Conservation (phyloP, 2,329 filamentous ascomycete species). For the Biscogniauxia marginata region DNA sequence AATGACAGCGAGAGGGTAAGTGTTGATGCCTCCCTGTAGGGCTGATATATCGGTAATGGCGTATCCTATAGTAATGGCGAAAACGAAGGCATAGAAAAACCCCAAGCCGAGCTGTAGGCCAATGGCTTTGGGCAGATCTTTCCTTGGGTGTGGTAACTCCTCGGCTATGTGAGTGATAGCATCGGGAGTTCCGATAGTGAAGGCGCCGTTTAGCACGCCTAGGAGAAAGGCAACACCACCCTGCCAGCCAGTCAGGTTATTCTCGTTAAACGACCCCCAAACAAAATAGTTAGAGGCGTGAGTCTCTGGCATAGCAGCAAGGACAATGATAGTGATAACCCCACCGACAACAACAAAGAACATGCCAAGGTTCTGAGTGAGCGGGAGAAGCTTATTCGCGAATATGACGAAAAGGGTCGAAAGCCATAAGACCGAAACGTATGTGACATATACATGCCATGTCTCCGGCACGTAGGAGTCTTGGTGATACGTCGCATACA, state of each 20-base stretch:
- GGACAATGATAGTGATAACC: conserved; percentile 52
- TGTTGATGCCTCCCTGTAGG: conserved; percentile 49
- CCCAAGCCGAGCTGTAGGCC: conserved; percentile 47
- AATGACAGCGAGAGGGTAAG: conserved; percentile 62
- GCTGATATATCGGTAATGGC: conserved; percentile 53
- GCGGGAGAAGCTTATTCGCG: conserved; percentile 54
- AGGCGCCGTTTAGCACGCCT: conserved; percentile 66
- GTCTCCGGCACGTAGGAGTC: conserved; percentile 46
- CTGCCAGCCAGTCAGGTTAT: conserved; percentile 51
- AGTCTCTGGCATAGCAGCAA: conserved; percentile 48
- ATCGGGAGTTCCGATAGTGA: conserved; percentile 64
- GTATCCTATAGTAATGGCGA: conserved; percentile 52
- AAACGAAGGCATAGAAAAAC: conserved; percentile 48
- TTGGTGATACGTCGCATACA: conserved; percentile 60
- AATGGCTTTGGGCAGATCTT: conserved; percentile 51
- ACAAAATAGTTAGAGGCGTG: conserved; percentile 53
- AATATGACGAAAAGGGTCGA: conserved; percentile 53
- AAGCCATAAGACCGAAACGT: conserved; percentile 54
- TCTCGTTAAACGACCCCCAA: conserved; percentile 48
- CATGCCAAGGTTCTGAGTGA: conserved; percentile 51
- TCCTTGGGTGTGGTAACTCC: conserved; percentile 50
- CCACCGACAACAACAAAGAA: conserved; percentile 55
- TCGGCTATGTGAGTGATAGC: conserved; percentile 62
- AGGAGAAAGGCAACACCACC: conserved; percentile 63
- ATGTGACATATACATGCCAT: conserved; percentile 61